These are phyloP conservation scores for Biancaea sappan DNA, from an alignment of 306 rosid species.

Conservation along the genomic window DNA sequence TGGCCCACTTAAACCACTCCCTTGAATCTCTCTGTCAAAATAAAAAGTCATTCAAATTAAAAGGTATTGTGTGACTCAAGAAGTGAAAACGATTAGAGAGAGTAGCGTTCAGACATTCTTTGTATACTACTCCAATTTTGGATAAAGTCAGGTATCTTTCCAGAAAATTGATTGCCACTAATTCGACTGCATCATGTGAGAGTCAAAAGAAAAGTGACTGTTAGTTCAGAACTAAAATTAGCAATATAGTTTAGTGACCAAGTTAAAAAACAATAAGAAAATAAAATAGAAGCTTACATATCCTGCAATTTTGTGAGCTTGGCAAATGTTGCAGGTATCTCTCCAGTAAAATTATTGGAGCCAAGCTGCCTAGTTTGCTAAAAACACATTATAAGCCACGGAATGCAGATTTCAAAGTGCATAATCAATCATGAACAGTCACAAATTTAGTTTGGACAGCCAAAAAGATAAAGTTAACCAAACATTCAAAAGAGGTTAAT, in stretches of 20 bases:
- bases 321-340: slow-evolving; percentile 14
- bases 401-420: too few relatives aligned
- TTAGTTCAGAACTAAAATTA: background rate
- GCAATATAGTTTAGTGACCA: background rate
- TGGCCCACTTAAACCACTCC: slow-evolving; percentile 77
- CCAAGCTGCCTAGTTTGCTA: slow-evolving; percentile 33
- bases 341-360: slow-evolving; percentile 37
- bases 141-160: slow-evolving; percentile 53
- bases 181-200: slow-evolving; percentile 43
- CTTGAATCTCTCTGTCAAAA: slow-evolving; percentile 51
- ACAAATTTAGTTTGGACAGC: background rate
- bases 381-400: background rate
- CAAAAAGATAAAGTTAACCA: background rate
- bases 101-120: slow-evolving; percentile 29
- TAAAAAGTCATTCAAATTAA: background rate
- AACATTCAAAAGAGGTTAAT: too few relatives aligned
- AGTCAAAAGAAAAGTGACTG: background rate
- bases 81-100: too few relatives aligned
- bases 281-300: slow-evolving; percentile 38
- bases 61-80: too few relatives aligned
- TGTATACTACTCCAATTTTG: slow-evolving; percentile 38
- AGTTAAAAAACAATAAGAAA: background rate
- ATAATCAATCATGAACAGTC: too few relatives aligned
- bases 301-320: background rate
- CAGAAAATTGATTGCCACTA: slow-evolving; percentile 43